Base-by-base conservation (phyloP, 768 basidiomycete species). In the Agrocybe pediades region DNA sequence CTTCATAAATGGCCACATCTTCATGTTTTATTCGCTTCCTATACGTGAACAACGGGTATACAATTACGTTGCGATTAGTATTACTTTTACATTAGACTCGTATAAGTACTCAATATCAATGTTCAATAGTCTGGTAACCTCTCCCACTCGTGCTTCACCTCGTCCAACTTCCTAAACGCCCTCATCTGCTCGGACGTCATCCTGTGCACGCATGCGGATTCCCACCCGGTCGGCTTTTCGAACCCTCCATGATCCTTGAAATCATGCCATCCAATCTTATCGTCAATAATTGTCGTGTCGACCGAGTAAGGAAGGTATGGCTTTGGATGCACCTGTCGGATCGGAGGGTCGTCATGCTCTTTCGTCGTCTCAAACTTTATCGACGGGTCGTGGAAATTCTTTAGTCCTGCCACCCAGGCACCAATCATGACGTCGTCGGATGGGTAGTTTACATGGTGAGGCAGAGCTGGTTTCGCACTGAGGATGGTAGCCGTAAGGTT, bases 371-470 rank as follows among this genome's bases (percentile, higher is more conserved):
- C 3, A 16, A 41, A 50, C n/a, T 27, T 27, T 1, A 27, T 19
- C 5, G 39, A 26, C 2, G 49, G 26, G 25, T 50, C 40, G 4
- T 26, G 39, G 9, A 50, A 41, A 1, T 27, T 23, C 13, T 41
- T 41, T 3, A 50, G 41, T 19, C 21, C 49, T 0, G 49, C 49
- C 0, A 50, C 40, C 49, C 49, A 50, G 8, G 49, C 25, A 17
- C 49, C 49, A 15, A 50, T 50, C 49, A 50, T 50, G 19, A 50
- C 49, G 20, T 50, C 49, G 49, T 50, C 49, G 39, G 40, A 50
- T n/a, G 49, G 49, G 24, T 50, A 50, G 40, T 50, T 16, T n/a
- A 50, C 41, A 15, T 50, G 49, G 30, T 50, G 49, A 9, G 49
- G 49, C 8, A 50, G 9, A 17, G 40, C 23, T 0, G 49, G 49